Evolutionary conservation across 139 green algal species (phyloP).

Genomic region (Micractinium conductrix): DNA sequence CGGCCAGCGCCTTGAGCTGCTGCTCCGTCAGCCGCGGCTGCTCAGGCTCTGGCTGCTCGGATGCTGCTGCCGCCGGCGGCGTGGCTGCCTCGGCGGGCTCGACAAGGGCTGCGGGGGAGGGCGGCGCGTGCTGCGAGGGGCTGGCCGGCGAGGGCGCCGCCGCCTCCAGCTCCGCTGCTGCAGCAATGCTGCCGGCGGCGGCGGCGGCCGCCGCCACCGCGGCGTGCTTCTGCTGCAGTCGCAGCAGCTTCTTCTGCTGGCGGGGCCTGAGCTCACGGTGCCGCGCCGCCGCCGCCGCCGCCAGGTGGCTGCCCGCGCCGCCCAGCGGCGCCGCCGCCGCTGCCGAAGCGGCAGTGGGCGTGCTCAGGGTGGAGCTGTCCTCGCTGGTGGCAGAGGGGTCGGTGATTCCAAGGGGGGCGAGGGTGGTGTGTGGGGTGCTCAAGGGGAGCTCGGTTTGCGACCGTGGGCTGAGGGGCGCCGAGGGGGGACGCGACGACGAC

Average conservation of each 20-base stretch:
- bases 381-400: not conserved
- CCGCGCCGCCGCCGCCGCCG: not conserved
- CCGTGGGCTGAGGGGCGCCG: not conserved
- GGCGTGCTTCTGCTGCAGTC: conserved; percentile 30
- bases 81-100: not conserved
- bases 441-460: not conserved
- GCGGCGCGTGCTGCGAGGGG: not conserved
- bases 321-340: not conserved
- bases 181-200: not conserved
- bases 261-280: conserved; percentile 7
- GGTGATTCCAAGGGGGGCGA: not conserved
- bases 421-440: not conserved
- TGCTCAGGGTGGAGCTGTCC: not conserved
- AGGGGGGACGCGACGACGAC: not conserved
- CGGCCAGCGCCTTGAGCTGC: not conserved
- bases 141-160: not conserved
- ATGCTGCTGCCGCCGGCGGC: not conserved
- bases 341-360: not conserved
- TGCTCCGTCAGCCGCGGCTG: not conserved
- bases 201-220: not conserved
- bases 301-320: not conserved
- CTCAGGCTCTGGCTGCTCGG: not conserved
- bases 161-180: not conserved
- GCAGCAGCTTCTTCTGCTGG: conserved; percentile 31
- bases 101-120: not conserved